Conservation (phyloP, 1,284 basidiomycete genomes). For the Sphaerobolus stellatus region DNA sequence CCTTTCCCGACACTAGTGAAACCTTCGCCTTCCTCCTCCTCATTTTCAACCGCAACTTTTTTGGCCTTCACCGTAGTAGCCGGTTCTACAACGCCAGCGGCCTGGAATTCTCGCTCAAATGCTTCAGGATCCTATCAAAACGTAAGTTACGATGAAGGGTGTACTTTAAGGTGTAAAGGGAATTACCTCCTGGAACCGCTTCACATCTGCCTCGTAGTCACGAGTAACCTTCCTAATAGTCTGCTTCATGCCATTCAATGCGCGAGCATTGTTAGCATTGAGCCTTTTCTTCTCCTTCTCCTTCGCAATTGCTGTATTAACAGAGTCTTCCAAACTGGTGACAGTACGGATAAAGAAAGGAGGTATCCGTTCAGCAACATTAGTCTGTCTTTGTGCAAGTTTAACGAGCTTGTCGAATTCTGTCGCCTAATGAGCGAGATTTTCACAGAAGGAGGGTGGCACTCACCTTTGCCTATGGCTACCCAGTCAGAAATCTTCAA, state of each 20-base stretch:
- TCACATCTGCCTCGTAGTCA: conserved; percentile 84
- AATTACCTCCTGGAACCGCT: conserved; percentile 76
- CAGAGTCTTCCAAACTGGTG: conserved; percentile 71
- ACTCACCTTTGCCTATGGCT: conserved; percentile 83
- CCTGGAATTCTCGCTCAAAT: conserved; percentile 77
- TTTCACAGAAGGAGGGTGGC: conserved; percentile 20
- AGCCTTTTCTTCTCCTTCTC: conserved; percentile 98
- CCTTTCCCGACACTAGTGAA: conserved; percentile 94
- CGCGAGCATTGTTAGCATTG: conserved; percentile 93
- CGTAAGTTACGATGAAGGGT: conserved; percentile 11
- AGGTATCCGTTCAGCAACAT: conserved; percentile 84
- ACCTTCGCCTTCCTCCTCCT: conserved; percentile 59
- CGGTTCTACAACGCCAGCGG: conserved; percentile 50
- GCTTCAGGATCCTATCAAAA: conserved; percentile 76
- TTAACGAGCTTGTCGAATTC: conserved; percentile 96
- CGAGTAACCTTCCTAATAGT: conserved; percentile 91
- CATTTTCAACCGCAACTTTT: conserved; percentile 38
- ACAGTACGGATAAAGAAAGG: conserved; percentile 84
- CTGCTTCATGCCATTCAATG: conserved; percentile 95
- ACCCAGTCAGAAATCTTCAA: conserved; percentile 98
- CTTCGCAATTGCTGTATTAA: conserved; percentile 74
- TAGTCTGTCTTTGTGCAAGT: conserved; percentile 87
- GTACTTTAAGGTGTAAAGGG: background rate
- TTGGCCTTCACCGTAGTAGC: conserved; percentile 41
- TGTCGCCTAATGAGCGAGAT: conserved; percentile 32